These are phyloP conservation scores for Tricholoma saponaceum DNA, from an alignment of 768 basidiomycete genomes.

Conservation along the genomic window DNA sequence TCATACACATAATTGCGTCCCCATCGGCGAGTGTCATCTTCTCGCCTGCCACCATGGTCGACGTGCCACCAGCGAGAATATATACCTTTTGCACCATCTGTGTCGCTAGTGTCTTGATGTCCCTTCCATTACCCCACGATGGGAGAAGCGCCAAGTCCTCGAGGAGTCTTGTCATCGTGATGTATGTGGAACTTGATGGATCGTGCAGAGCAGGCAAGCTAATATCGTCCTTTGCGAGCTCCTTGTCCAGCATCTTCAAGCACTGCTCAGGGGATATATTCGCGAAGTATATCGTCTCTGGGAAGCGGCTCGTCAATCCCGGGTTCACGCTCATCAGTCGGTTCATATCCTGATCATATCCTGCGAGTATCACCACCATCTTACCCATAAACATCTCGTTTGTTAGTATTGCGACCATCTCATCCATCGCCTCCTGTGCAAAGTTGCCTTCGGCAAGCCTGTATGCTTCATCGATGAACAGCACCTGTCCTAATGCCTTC, in stretches of 20 bases:
- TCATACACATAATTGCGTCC: not conserved
- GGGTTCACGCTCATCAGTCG: conserved; percentile 53
- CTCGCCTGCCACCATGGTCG: not conserved
- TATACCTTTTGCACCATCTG: not conserved
- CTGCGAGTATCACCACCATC: conserved; percentile 64
- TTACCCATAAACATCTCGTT: conserved; percentile 52
- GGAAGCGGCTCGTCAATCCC: conserved; percentile 66
- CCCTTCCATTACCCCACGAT: not conserved
- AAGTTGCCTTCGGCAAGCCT: conserved; percentile 56
- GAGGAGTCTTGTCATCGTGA: not conserved
- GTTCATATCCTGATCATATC: conserved; percentile 69
- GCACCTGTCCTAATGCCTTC: conserved; percentile 60
- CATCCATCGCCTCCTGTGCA: conserved; percentile 70
- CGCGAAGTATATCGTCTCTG: conserved; percentile 51
- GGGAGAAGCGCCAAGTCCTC: not conserved
- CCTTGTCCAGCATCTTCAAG: conserved; percentile 41
- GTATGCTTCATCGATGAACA: conserved; percentile 74
- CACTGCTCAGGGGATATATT: conserved; percentile 50
- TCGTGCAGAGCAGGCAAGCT: conserved; percentile 28
- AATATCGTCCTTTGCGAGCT: conserved; percentile 43
- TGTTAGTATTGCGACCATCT: conserved; percentile 61
- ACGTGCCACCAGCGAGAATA: not conserved
- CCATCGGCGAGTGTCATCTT: not conserved
- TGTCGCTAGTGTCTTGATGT: not conserved
- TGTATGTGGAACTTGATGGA: not conserved